Conservation (phyloP, 768 basidiomycete genomes). For the Leccinum olivaceopallidum region DNA sequence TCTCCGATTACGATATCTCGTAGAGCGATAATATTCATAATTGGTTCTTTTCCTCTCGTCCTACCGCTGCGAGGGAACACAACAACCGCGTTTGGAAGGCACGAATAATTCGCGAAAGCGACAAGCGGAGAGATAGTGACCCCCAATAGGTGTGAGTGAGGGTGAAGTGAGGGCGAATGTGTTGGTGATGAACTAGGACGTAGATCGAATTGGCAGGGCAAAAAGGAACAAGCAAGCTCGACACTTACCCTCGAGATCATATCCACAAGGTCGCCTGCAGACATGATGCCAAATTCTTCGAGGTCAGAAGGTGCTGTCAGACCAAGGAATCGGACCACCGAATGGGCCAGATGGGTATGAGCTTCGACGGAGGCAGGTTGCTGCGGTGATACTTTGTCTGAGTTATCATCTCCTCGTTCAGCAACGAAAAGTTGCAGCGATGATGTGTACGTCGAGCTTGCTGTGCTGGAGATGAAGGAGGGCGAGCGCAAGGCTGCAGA, state of each 20-base stretch:
- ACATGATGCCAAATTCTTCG: too few relatives aligned
- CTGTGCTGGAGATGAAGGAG: too few relatives aligned
- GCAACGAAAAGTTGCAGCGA: too few relatives aligned
- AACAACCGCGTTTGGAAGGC: slow-evolving; percentile 85
- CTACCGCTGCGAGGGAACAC: slow-evolving; percentile 72
- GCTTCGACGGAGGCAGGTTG: too few relatives aligned
- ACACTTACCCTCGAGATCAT: slow-evolving; percentile 60
- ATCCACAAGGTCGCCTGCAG: too few relatives aligned
- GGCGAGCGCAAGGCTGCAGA: too few relatives aligned
- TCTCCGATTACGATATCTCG: slow-evolving; percentile 61
- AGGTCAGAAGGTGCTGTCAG: too few relatives aligned
- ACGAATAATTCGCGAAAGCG: slow-evolving; percentile 88
- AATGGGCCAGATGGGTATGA: too few relatives aligned
- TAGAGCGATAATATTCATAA: slow-evolving; percentile 74
- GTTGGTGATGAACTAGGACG: slow-evolving; percentile 80
- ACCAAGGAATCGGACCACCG: too few relatives aligned
- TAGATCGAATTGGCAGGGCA: slow-evolving; percentile 4
- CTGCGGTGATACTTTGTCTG: too few relatives aligned
- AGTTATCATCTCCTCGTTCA: too few relatives aligned
- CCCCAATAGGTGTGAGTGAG: slow-evolving; percentile 75
- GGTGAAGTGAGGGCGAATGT: slow-evolving; percentile 84
- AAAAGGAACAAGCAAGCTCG: background rate
- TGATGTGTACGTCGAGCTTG: too few relatives aligned
- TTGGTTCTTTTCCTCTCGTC: slow-evolving; percentile 46
- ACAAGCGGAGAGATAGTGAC: slow-evolving; percentile 77